phyloP scores from a whole-genome alignment of 495 filamentous ascomycete species.

The Hypoxylon crocopeplum region DNA sequence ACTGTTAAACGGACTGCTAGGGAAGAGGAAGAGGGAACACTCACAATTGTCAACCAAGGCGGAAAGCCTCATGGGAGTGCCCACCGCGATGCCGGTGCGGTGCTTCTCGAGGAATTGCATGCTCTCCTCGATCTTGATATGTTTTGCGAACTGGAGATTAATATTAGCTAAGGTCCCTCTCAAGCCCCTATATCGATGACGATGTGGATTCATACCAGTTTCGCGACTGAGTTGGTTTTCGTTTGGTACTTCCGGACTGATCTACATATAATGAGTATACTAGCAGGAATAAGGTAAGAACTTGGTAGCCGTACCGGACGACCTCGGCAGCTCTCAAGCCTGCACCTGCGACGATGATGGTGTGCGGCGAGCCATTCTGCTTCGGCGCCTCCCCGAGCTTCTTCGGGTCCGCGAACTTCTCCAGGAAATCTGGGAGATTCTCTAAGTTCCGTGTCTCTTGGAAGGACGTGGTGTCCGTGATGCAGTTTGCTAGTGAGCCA shows the following conservation, averaged over 20 bases:
- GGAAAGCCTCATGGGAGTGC: slow-evolving; percentile 81
- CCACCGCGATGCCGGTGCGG: slow-evolving; percentile 84
- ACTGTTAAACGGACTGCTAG: slow-evolving; percentile 20
- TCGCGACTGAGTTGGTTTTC: slow-evolving; percentile 78
- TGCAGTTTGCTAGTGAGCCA: slow-evolving; percentile 39
- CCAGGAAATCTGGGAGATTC: slow-evolving; percentile 79
- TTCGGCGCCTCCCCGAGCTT: slow-evolving; percentile 68
- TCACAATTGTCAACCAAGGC: slow-evolving; percentile 82
- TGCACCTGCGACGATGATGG: slow-evolving; percentile 79
- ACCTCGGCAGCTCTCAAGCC: slow-evolving; percentile 83
- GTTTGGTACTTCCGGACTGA: slow-evolving; percentile 77
- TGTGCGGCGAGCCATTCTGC: slow-evolving; percentile 81
- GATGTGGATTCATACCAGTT: slow-evolving; percentile 59
- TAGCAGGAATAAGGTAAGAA: neutral
- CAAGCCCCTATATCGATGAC: neutral
- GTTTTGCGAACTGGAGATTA: slow-evolving; percentile 79
- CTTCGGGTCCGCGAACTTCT: slow-evolving; percentile 63
- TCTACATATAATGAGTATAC: slow-evolving; percentile 48
- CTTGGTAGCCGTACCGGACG: slow-evolving; percentile 64
- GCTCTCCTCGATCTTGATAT: slow-evolving; percentile 92
- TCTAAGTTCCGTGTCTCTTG: slow-evolving; percentile 65
- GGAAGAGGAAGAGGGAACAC: slow-evolving; percentile 20
- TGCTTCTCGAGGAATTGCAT: slow-evolving; percentile 73
- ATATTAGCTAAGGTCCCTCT: neutral
- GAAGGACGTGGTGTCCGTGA: slow-evolving; percentile 77